phyloP scores from a whole-genome alignment of 2,329 filamentous ascomycete genomes.

The Conoideocrella luteorostrata region DNA sequence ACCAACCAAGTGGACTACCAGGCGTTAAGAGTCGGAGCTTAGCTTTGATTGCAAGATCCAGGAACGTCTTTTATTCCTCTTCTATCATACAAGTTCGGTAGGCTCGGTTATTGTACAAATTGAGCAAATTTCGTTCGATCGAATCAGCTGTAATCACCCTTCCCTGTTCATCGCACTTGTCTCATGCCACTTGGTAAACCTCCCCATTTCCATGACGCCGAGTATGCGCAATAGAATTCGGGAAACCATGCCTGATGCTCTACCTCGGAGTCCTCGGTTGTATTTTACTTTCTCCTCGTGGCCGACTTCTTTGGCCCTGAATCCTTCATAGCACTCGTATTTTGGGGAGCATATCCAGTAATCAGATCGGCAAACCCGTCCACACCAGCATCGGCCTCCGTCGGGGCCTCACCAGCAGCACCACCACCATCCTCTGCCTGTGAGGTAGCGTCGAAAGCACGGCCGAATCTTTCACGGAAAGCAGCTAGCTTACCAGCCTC shows the following conservation, averaged over 20 bases:
- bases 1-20: conserved; percentile 10
- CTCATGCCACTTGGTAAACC: not conserved
- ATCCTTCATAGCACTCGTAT: conserved; percentile 27
- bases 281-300: conserved; percentile 40
- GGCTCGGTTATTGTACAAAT: conserved; percentile 28
- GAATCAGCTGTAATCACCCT: not conserved
- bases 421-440: conserved; percentile 23
- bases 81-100: conserved; percentile 30
- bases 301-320: conserved; percentile 35
- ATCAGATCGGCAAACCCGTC: conserved; percentile 44
- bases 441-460: conserved; percentile 66
- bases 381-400: conserved; percentile 18
- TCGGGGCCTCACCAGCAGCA: conserved; percentile 22
- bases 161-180: not conserved
- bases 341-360: conserved; percentile 39
- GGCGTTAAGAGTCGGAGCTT: conserved; percentile 2
- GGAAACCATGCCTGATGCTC: too few species aligned
- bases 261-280: not conserved
- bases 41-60: conserved; percentile 11
- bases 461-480: conserved; percentile 79
- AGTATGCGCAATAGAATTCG: too few species aligned
- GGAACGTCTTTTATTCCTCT: conserved; percentile 17
- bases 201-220: not conserved
- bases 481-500: conserved; percentile 85
- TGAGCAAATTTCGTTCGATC: conserved; percentile 13